Percentiles rank a stretch among this genome's conserved stretches.
These are phyloP conservation scores for Hericium alpestre DNA, from an alignment of 768 basidiomycete genomes.

Conservation along the genomic window DNA sequence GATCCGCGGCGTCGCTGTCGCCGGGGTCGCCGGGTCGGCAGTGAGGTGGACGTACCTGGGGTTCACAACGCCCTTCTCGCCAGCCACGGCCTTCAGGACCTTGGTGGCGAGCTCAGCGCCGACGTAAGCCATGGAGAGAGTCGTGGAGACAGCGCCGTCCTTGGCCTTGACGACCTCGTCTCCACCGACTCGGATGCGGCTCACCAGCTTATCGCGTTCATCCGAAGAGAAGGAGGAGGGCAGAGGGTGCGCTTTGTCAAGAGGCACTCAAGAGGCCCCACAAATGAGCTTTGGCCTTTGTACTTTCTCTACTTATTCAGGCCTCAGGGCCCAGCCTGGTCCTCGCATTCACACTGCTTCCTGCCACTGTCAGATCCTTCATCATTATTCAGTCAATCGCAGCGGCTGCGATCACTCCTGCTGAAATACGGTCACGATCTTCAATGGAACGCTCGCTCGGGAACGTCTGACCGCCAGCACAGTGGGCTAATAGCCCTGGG, in stretches of 20 bases:
- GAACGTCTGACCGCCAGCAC: too few relatives aligned
- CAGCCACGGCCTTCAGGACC: conserved; percentile 73
- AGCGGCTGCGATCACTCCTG: too few relatives aligned
- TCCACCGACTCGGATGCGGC: conserved; percentile 90
- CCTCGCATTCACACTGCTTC: too few relatives aligned
- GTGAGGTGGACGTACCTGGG: conserved; percentile 77
- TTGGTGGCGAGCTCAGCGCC: conserved; percentile 83
- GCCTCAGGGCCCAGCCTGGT: too few relatives aligned
- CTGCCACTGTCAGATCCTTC: too few relatives aligned
- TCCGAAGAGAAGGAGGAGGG: conserved; percentile 42
- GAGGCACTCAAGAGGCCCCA: too few relatives aligned
- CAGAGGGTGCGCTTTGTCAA: conserved; percentile 67
- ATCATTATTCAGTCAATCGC: too few relatives aligned
- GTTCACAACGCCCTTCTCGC: conserved; percentile 77
- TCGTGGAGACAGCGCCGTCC: conserved; percentile 85
- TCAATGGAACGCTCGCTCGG: too few relatives aligned
- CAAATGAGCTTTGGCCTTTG: too few relatives aligned
- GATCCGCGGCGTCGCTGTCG: conserved; percentile 53
- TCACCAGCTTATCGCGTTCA: conserved; percentile 49
- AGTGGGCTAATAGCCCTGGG: too few relatives aligned
- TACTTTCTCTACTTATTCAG: too few relatives aligned
- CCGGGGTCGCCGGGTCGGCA: conserved; percentile 58
- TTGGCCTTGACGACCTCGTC: conserved; percentile 99
- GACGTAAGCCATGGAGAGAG: conserved; percentile 91
- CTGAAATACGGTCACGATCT: too few relatives aligned